Percentiles rank a stretch among this genome's conserved stretches.
Evolutionary conservation across 2,329 filamentous ascomycete species (phyloP).

Genomic region (Microdochium paspali): DNA sequence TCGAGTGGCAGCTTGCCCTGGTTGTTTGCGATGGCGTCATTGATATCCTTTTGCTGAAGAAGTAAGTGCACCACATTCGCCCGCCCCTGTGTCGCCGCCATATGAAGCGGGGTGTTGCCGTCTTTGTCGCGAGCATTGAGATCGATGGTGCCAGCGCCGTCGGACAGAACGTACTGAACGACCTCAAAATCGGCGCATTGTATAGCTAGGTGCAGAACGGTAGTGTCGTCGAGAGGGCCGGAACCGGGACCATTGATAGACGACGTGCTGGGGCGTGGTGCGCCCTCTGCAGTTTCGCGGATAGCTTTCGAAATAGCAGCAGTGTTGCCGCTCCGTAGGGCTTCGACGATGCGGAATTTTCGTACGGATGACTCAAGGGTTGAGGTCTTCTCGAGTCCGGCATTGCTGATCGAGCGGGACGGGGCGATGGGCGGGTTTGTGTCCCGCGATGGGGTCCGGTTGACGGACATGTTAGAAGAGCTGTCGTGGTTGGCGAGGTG

Average conservation of each 20-base stretch:
- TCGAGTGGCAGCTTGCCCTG: conserved; percentile 81
- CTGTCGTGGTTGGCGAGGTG: conserved; percentile 3
- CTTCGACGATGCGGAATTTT: conserved; percentile 91
- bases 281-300: conserved; percentile 49
- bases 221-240: conserved; percentile 65
- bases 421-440: neutral
- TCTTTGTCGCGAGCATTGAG: conserved; percentile 87
- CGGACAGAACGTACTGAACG: conserved; percentile 86
- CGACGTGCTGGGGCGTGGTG: conserved; percentile 46
- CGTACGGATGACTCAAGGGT: conserved; percentile 88
- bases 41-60: conserved; percentile 73
- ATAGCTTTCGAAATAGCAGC: conserved; percentile 82
- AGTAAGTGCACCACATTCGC: conserved; percentile 73
- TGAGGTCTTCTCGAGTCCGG: conserved; percentile 28
- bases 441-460: neutral
- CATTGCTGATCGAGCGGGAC: conserved; percentile 17
- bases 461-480: conserved; percentile 2
- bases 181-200: conserved; percentile 91
- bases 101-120: conserved; percentile 85
- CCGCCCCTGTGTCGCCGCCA: conserved; percentile 77
- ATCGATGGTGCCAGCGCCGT: conserved; percentile 59
- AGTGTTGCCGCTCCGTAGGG: conserved; percentile 82
- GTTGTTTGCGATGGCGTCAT: conserved; percentile 79
- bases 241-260: conserved; percentile 33
- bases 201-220: conserved; percentile 84